These are phyloP conservation scores for Aspergillus phoenicis DNA, from an alignment of 2,329 filamentous ascomycete species.

Conservation along the genomic window DNA sequence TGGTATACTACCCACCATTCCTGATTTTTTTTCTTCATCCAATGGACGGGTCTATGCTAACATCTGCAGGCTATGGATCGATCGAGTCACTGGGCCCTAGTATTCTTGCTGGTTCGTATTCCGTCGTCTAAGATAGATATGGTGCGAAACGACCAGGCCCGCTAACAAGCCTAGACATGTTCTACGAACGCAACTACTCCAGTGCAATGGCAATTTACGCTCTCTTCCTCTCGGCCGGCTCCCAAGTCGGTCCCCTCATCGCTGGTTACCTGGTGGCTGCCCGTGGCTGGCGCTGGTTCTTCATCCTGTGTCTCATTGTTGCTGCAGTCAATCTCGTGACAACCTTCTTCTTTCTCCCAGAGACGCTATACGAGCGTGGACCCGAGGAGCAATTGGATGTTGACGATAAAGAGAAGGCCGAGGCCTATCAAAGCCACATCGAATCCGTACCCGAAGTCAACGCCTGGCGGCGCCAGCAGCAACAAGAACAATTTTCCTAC, in stretches of 20 bases:
- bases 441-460: slow-evolving; percentile 14
- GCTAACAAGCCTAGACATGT: slow-evolving; percentile 27
- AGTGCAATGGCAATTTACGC: slow-evolving; percentile 40
- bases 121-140: neutral
- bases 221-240: slow-evolving; percentile 36
- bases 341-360: slow-evolving; percentile 39
- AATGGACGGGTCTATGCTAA: neutral
- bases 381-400: slow-evolving; percentile 25
- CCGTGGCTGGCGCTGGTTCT: slow-evolving; percentile 44
- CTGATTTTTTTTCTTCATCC: too few species aligned
- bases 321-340: slow-evolving; percentile 32
- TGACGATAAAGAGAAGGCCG: slow-evolving; percentile 22
- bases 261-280: slow-evolving; percentile 37
- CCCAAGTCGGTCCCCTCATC: slow-evolving; percentile 40
- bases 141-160: neutral
- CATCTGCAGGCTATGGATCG: slow-evolving; percentile 25
- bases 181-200: slow-evolving; percentile 31
- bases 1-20: slow-evolving; percentile 11
- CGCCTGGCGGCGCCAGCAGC: neutral
- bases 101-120: slow-evolving; percentile 33
- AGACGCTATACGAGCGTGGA: slow-evolving; percentile 36
- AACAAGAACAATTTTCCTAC: slow-evolving; percentile 19
- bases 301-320: slow-evolving; percentile 38
- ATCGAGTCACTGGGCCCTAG: slow-evolving; percentile 39
- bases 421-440: slow-evolving; percentile 20